Percentiles rank a stretch among this genome's conserved stretches.
Conservation (phyloP, 805 yeast genomes). For the Spathaspora arborariae region DNA sequence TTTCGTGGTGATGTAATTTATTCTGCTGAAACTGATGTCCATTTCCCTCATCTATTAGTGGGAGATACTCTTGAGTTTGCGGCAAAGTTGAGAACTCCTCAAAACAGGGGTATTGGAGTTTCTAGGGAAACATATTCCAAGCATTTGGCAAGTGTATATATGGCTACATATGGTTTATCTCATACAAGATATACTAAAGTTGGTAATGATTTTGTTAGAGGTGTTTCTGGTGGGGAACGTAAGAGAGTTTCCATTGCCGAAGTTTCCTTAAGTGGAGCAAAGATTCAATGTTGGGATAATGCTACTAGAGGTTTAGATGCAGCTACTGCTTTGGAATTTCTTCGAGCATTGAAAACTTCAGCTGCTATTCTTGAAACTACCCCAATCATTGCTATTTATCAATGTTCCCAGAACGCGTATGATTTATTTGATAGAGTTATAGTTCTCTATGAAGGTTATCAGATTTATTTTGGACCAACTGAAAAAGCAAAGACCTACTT, state of each 20-base stretch:
- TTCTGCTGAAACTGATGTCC: slow-evolving; percentile 51
- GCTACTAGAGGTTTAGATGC: slow-evolving; percentile 84
- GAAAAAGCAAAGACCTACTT: slow-evolving; percentile 45
- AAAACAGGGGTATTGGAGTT: slow-evolving; percentile 29
- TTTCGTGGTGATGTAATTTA: slow-evolving; percentile 32
- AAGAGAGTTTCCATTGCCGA: slow-evolving; percentile 79
- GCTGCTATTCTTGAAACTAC: slow-evolving; percentile 48
- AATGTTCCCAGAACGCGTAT: slow-evolving; percentile 46
- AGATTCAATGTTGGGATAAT: slow-evolving; percentile 59
- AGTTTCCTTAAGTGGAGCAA: slow-evolving; percentile 60
- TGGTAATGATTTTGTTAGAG: slow-evolving; percentile 61
- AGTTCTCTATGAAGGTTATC: slow-evolving; percentile 43
- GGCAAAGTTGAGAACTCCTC: slow-evolving; percentile 43
- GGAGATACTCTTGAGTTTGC: slow-evolving; percentile 54
- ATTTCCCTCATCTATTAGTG: slow-evolving; percentile 51
- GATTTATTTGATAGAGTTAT: slow-evolving; percentile 46
- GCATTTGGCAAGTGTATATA: slow-evolving; percentile 37
- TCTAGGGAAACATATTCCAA: slow-evolving; percentile 28
- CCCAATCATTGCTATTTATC: slow-evolving; percentile 56
- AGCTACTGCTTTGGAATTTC: slow-evolving; percentile 74
- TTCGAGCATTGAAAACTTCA: slow-evolving; percentile 58
- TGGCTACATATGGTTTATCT: slow-evolving; percentile 43
- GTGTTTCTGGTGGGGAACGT: slow-evolving; percentile 80
- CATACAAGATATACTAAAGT: slow-evolving; percentile 56
- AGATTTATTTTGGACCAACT: slow-evolving; percentile 43